phyloP scores from a whole-genome alignment of 2,329 filamentous ascomycete genomes.

The Sporothrix brunneoviolacea region DNA sequence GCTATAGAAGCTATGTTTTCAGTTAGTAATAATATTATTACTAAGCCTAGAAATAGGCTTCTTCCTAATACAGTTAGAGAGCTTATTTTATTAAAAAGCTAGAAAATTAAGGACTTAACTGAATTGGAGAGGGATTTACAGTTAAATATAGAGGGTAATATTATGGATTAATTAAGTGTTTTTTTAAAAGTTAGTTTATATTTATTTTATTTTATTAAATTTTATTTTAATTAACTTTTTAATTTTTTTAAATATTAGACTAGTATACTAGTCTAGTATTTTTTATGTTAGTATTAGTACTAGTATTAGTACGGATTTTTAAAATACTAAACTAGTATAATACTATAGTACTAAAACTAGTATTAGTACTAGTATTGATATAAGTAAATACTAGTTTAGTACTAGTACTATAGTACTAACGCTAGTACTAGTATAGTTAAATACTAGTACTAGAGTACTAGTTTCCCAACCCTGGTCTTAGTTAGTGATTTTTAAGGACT shows the following conservation, averaged over 20 bases:
- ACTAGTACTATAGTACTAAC: no score
- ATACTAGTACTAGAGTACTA: no score
- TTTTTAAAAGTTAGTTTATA: neutral
- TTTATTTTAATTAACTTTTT: neutral
- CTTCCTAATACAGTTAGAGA: neutral
- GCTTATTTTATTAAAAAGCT: constrained; percentile 1
- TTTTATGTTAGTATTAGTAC: no score
- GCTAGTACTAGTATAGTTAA: no score
- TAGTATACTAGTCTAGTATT: no score
- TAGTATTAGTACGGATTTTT: no score
- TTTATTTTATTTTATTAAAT: no score
- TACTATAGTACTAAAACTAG: neutral
- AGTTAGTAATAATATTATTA: neutral
- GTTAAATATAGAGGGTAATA: no score
- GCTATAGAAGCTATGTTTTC: neutral
- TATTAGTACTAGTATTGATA: neutral
- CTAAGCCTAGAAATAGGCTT: neutral
- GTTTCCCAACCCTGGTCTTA: no score
- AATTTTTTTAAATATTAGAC: no score
- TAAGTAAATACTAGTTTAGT: no score
- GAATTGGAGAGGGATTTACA: neutral
- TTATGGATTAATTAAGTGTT: neutral
- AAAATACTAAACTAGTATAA: neutral
- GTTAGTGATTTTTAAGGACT: neutral
- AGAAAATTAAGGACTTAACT: neutral